A percentile compares a stretch with the other conserved stretches of the same genome.
phyloP scores from a whole-genome alignment of 345 rosid genomes.

The Euphorbia pulcherrima region DNA sequence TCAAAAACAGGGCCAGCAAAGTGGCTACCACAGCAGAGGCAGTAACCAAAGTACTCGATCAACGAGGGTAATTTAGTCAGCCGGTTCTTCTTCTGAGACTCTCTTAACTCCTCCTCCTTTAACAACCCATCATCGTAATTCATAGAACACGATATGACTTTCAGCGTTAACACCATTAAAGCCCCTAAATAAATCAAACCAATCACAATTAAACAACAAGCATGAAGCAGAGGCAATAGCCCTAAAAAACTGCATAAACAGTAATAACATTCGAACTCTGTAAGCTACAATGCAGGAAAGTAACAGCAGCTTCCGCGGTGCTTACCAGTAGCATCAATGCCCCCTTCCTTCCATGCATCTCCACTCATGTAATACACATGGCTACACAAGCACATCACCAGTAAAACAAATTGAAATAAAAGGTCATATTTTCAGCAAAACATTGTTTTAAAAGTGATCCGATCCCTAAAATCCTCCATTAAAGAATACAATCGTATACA shows the following conservation, averaged over 20 bases:
- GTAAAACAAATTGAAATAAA: slow-evolving; percentile 32
- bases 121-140: slow-evolving; percentile 78
- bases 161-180: slow-evolving; percentile 89
- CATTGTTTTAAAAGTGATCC: neutral
- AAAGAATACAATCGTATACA: neutral
- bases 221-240: neutral
- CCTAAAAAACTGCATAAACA: neutral
- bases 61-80: slow-evolving; percentile 67
- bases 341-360: slow-evolving; percentile 99
- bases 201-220: slow-evolving; percentile 1
- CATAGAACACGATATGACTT: slow-evolving; percentile 87
- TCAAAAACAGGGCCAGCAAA: slow-evolving; percentile 96
- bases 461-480: neutral
- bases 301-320: slow-evolving; percentile 9
- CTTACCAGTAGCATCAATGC: slow-evolving; percentile 94
- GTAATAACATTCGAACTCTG: neutral
- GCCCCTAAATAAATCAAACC: slow-evolving; percentile 53
- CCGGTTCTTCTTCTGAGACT: slow-evolving; percentile 77
- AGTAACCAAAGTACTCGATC: slow-evolving; percentile 79
- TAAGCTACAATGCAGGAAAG: neutral
- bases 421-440: slow-evolving; percentile 3
- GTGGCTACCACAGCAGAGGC: slow-evolving; percentile 93
- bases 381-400: slow-evolving; percentile 44
- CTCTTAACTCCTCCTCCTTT: slow-evolving; percentile 72
- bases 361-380: slow-evolving; percentile 98